These are phyloP conservation scores for Leucosporidium yakuticum DNA, from an alignment of 768 basidiomycete species.

Conservation along the genomic window DNA sequence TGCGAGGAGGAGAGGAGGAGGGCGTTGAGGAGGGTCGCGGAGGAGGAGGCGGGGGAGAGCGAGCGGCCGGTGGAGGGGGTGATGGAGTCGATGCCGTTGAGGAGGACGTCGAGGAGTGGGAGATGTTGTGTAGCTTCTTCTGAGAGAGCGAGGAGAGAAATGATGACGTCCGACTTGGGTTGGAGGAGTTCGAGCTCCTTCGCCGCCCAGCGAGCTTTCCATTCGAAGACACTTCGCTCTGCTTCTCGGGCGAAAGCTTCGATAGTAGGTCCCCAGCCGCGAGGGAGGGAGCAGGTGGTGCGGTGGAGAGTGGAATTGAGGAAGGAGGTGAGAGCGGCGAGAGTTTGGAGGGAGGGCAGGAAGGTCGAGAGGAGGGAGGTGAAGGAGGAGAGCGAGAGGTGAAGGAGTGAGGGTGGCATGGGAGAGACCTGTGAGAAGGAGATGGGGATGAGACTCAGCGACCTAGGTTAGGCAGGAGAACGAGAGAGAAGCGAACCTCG, in stretches of 20 bases:
- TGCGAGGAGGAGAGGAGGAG: background rate
- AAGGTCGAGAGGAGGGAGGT: slow-evolving; percentile 1
- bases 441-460: no score
- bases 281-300: background rate
- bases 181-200: background rate
- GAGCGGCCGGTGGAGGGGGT: background rate
- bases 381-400: background rate
- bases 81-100: background rate
- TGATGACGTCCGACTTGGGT: background rate
- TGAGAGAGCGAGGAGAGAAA: slow-evolving; percentile 1
- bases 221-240: background rate
- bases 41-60: background rate
- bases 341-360: background rate
- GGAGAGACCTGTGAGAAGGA: background rate
- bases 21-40: background rate
- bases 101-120: background rate
- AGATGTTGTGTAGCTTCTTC: background rate
- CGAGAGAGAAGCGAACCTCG: background rate
- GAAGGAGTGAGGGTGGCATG: background rate
- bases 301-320: background rate
- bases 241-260: background rate
- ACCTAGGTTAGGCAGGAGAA: background rate
- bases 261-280: background rate
- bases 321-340: background rate
- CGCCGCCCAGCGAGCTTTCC: background rate